Base-by-base conservation (phyloP, 768 basidiomycete species). In the Tulasnella sp. region DNA sequence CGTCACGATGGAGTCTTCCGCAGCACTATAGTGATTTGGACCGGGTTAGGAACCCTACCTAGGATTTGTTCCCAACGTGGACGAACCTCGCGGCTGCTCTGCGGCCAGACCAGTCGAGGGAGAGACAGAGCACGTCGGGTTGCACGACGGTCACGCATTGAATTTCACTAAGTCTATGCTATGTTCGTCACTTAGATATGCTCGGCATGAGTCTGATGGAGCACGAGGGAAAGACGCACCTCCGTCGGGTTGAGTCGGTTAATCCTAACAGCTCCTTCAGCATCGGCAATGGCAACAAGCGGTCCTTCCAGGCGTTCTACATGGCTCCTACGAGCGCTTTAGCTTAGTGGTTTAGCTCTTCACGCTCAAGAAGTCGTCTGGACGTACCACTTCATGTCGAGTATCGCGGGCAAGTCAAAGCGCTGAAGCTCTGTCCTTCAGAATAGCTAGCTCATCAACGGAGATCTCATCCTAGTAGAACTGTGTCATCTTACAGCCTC, bases 311-410 rank as follows among this genome's bases (percentile, higher is more conserved):
- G 26, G 47, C 37, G 0, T 76, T 77, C 40, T 71, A 64, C 67
- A 69, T 74, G 4, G 62, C 68, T 29, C 69, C 52, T 12, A 72
- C 63, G 1, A 72, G 47, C 69, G 69, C 70, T 26, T 9, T 1
- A 41, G 73, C 63, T 26, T 72, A 67, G 19, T 74, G 44, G 19
- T 75, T 34, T 41, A 69, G 73, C 32, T 12, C 19, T 32, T 62
- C 14, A 75, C 74, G 64, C 75, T 47, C 29, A 4, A 14, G 34
- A 41, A 34, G 35, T 1, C 2, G n/a, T 41, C n/a, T 41, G 34
- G 52, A 69, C 75, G n/a, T 32, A 95, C 97, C 97, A 99, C 84
- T 98, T 98, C 86, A 94, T 88, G 79, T 99, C 97, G 32, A 90
- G 84, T 35, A 99, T 85, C 8, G 94, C 97, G 1, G 94, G 89